Evolutionary conservation across 352 stramenopile genomes (phyloP).

Genomic region (Pythium plurisporium): DNA sequence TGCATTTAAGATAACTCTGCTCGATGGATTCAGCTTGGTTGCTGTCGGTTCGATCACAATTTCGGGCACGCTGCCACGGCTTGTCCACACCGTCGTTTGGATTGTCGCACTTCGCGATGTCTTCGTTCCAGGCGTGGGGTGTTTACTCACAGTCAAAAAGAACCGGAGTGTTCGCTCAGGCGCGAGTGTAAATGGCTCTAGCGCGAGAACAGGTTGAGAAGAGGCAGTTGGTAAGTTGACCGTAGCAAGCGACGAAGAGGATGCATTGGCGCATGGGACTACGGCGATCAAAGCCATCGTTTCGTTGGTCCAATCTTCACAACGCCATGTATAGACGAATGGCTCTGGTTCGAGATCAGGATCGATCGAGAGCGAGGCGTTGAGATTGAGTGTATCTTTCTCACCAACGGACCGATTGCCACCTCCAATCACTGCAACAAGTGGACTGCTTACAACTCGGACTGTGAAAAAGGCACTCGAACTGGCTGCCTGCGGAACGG

Average conservation of each 20-base stretch:
- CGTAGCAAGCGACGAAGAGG: neutral
- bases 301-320: slow-evolving; percentile 48
- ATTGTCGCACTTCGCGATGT: slow-evolving; percentile 11
- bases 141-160: slow-evolving; percentile 37
- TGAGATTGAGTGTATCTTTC: slow-evolving; percentile 46
- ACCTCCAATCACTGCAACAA: slow-evolving; percentile 33
- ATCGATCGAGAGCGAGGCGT: slow-evolving; percentile 41
- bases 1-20: slow-evolving; percentile 30
- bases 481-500: slow-evolving; percentile 15
- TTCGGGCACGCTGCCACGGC: slow-evolving; percentile 38
- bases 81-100: slow-evolving; percentile 43
- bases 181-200: slow-evolving; percentile 43
- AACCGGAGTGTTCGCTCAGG: slow-evolving; percentile 42
- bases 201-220: slow-evolving; percentile 23
- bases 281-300: neutral
- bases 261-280: slow-evolving; percentile 13
- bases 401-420: slow-evolving; percentile 46
- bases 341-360: slow-evolving; percentile 33
- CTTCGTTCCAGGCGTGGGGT: slow-evolving; percentile 21
- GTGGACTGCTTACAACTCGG: slow-evolving; percentile 33
- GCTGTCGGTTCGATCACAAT: slow-evolving; percentile 29
- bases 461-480: slow-evolving; percentile 41
- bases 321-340: slow-evolving; percentile 49
- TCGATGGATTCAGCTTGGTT: slow-evolving; percentile 46
- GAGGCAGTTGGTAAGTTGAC: neutral